phyloP scores from a whole-genome alignment of 2,329 filamentous ascomycete genomes.

The Neonectria coccinea region DNA sequence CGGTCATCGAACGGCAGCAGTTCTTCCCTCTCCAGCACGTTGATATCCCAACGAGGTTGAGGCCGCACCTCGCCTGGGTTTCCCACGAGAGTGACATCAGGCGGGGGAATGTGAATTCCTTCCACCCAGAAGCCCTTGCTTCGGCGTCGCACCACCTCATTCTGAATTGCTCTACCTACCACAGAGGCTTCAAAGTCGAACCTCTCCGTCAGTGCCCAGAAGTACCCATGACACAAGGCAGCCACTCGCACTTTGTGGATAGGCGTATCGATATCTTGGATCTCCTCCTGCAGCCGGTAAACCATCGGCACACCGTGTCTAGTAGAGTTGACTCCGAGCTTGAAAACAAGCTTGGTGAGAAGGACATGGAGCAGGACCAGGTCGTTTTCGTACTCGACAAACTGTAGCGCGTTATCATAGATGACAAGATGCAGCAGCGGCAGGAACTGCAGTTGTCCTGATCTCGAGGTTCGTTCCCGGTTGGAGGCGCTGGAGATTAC shows the following conservation, averaged over 20 bases:
- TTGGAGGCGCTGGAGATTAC: constrained; percentile 76
- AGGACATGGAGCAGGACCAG: constrained; percentile 82
- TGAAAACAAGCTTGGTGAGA: constrained; percentile 77
- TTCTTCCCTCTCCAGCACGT: constrained; percentile 70
- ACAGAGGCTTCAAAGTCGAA: constrained; percentile 80
- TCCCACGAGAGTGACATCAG: constrained; percentile 71
- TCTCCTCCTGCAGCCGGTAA: constrained; percentile 87
- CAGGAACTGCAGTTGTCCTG: constrained; percentile 77
- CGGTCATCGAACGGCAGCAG: constrained; percentile 82
- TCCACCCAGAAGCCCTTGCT: constrained; percentile 84
- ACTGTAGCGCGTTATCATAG: constrained; percentile 88
- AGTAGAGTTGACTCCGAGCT: constrained; percentile 84
- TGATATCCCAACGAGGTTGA: constrained; percentile 60
- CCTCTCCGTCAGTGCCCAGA: constrained; percentile 81
- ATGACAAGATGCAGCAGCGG: constrained; percentile 85
- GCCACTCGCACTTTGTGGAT: constrained; percentile 82
- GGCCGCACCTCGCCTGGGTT: constrained; percentile 60
- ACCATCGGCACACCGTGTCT: constrained; percentile 89
- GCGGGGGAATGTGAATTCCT: constrained; percentile 76
- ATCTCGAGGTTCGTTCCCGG: constrained; percentile 65
- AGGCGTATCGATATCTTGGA: constrained; percentile 73
- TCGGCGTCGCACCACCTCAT: constrained; percentile 80
- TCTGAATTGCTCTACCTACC: constrained; percentile 77
- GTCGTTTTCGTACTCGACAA: constrained; percentile 77
- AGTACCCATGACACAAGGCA: constrained; percentile 88